Base-by-base conservation (phyloP, 1,284 basidiomycete genomes). In the Ceratobasidium sp. region DNA sequence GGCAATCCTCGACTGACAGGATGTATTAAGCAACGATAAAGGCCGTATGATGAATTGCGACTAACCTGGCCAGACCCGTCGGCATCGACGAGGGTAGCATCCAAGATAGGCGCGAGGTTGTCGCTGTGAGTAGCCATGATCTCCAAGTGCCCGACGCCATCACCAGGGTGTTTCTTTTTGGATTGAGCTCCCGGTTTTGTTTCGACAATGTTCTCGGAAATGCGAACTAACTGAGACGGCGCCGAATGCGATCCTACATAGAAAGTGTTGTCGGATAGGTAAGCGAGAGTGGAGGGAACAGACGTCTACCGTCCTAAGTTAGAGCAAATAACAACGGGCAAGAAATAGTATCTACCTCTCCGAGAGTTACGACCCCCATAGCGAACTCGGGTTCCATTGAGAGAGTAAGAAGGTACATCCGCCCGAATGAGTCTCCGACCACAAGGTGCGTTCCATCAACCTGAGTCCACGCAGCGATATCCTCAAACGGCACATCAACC, bases 31-130 rank as follows among this genome's bases (percentile, higher is more conserved):
- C 44, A 57, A 58, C 67, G 35, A 57, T 52, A 30, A 28, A 30
- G 21, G n/a, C 14, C 28, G 30, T 72, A 59, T 38, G 72, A n/a
- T 50, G 9, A 18, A 32, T 55, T 43, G 46, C 23, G 2, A 79
- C 87, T 77, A 77, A 93, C 93, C 81, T 93, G 89, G 9, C 90
- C 90, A 73, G 88, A 91, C 0, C 87, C 86, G 63, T 95, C 93
- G 2, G 86, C 84, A 79, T 95, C 91, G 6, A 92, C 91, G 1
- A 93, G 81, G 16, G 88, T 86, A 35, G 95, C 93, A 80, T 98
- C 97, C 75, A 91, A 81, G 47, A 98, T 92, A 0, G 97, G 97
- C 0, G 93, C 95, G 62, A 98, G 85, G 78, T 96, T 96, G 18
- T 86, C 83, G 1, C 94, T 74, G 77, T 83, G 78, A 78, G 21